phyloP scores from a whole-genome alignment of 768 basidiomycete species.

The Amanita fuliginea region DNA sequence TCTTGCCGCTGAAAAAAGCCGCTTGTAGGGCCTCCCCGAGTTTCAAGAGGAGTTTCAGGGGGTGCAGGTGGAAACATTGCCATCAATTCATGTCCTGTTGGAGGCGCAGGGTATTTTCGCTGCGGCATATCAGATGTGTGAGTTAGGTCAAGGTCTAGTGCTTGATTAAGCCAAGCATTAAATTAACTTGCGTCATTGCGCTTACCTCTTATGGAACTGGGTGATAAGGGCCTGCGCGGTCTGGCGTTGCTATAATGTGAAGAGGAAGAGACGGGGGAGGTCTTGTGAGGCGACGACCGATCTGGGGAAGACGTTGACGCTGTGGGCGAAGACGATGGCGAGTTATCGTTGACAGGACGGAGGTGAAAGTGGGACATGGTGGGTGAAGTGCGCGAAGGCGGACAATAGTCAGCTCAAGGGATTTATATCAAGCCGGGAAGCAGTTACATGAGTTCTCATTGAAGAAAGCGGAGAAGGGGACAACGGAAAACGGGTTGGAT shows the following conservation, averaged over 20 bases:
- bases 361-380: constrained; percentile 35
- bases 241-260: neutral
- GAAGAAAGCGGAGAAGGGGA: constrained; percentile 10
- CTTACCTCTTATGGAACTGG: constrained; percentile 50
- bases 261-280: constrained; percentile 19
- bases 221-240: constrained; percentile 49
- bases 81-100: constrained; percentile 79
- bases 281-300: constrained; percentile 23
- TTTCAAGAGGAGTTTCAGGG: constrained; percentile 43
- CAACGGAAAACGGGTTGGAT: constrained; percentile 15
- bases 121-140: constrained; percentile 36
- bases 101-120: constrained; percentile 62
- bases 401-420: constrained; percentile 8
- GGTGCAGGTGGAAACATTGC: constrained; percentile 69
- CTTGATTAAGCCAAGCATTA: neutral
- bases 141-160: constrained; percentile 53
- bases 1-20: constrained; percentile 69
- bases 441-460: constrained; percentile 13
- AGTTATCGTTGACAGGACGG: constrained; percentile 39
- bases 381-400: constrained; percentile 8
- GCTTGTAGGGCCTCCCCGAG: constrained; percentile 55
- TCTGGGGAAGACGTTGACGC: constrained; percentile 33
- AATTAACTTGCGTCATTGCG: neutral
- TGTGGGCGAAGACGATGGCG: constrained; percentile 45
- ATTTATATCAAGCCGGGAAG: constrained; percentile 19